phyloP scores from a whole-genome alignment of 129 eudicot genomes.

The Saussurea involucrata region DNA sequence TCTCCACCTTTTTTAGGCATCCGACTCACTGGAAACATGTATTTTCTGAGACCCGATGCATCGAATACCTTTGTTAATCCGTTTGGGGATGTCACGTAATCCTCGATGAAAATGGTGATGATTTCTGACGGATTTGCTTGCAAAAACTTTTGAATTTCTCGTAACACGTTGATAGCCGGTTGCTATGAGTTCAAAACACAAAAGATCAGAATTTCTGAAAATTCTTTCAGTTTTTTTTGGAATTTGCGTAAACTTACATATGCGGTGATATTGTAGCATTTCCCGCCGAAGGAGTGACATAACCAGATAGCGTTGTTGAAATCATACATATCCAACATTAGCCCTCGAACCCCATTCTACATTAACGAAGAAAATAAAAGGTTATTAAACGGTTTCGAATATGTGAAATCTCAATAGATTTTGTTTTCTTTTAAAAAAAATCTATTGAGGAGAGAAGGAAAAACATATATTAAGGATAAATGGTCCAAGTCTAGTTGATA shows the following conservation, averaged over 20 bases:
- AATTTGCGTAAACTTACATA: conserved; percentile 51
- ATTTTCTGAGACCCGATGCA: conserved; percentile 68
- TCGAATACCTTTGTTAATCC: conserved; percentile 76
- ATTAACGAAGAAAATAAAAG: background rate
- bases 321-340: conserved; percentile 97
- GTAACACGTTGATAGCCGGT: conserved; percentile 80
- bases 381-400: too few species aligned
- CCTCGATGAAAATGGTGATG: conserved; percentile 83
- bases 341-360: conserved; percentile 98
- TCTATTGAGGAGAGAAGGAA: too few species aligned
- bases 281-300: conserved; percentile 80
- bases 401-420: too few species aligned
- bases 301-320: conserved; percentile 86
- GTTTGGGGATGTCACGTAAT: conserved; percentile 61
- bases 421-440: too few species aligned
- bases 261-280: conserved; percentile 79
- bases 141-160: conserved; percentile 61
- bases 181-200: conserved; percentile 39
- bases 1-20: conserved; percentile 89
- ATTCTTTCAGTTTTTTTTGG: background rate
- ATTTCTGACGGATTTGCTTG: conserved; percentile 77
- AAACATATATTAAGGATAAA: background rate
- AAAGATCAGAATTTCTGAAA: background rate
- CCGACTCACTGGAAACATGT: conserved; percentile 62
- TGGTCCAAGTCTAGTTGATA: background rate